These are phyloP conservation scores for Amanita fuliginea DNA, from an alignment of 768 basidiomycete genomes.

Conservation along the genomic window DNA sequence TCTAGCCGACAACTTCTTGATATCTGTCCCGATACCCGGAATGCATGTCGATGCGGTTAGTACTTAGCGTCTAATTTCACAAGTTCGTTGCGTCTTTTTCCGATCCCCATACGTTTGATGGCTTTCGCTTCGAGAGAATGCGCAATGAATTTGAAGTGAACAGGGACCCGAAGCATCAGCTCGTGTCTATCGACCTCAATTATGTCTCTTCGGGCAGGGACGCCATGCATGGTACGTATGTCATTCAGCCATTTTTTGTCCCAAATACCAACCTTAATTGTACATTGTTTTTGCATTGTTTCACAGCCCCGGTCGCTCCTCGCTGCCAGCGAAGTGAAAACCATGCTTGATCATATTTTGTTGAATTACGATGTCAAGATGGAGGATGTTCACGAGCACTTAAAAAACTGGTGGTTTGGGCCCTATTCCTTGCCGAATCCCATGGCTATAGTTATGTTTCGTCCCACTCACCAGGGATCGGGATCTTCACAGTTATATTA, in stretches of 20 bases:
- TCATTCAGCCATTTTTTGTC: background rate
- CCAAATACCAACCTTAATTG: background rate
- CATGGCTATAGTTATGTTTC: constrained; percentile 23
- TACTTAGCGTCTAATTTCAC: background rate
- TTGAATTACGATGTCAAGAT: constrained; percentile 24
- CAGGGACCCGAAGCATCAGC: constrained; percentile 18
- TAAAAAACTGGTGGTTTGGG: constrained; percentile 9
- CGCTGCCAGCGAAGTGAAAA: constrained; percentile 22
- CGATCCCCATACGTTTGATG: constrained; percentile 19
- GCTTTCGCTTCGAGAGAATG: constrained; percentile 29
- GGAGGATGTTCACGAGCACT: constrained; percentile 11
- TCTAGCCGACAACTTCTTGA: constrained; percentile 15
- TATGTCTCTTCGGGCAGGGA: constrained; percentile 24
- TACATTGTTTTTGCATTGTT: too few species aligned
- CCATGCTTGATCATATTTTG: constrained; percentile 19
- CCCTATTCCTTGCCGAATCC: constrained; percentile 16
- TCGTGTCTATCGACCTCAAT: constrained; percentile 14
- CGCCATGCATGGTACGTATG: constrained; percentile 11
- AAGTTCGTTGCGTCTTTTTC: too few species aligned
- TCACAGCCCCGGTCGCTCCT: constrained; percentile 22
- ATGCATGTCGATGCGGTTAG: constrained; percentile 5
- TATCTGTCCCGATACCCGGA: constrained; percentile 9
- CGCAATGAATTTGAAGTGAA: constrained; percentile 13
- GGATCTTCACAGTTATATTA: too few species aligned
- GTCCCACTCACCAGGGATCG: too few species aligned